Base-by-base conservation (phyloP, 2,329 filamentous ascomycete genomes). In the Aspergillus novofumigatus region DNA sequence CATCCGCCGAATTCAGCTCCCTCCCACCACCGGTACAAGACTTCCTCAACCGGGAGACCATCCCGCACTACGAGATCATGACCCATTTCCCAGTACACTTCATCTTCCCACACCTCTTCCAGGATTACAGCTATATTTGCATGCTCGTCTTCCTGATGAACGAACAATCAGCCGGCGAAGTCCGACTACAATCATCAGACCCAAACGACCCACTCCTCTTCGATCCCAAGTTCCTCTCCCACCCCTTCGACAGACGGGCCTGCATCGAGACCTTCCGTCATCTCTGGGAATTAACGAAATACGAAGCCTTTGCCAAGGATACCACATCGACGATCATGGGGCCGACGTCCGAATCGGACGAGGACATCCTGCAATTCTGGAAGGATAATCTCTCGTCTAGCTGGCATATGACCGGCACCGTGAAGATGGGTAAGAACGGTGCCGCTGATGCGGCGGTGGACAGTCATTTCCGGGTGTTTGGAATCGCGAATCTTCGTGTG, bases 361-460 rank as follows among this genome's bases (percentile, higher is more conserved):
- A 83, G 52, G 82, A 86, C 56, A 72, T 87, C 11, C 58, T 77
- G 29, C 74, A 75, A 14, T 74, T 77, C 62, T 83, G 77, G 77
- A 72, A 69, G 53, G 67, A 77, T 26, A 78, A 69, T 25, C 70
- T 76, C 20, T 73, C 68, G 32, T 81, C 77, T 2, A 81, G 73
- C 55, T 85, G 78, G 80, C 83, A 82, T 66, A 84, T 79, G 79
- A 81, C 75, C 0, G 80, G 82, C 0, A 87, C 84, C 0, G 77
- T 76, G 5, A 80, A 80, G 65, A 87, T 87, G 83, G 84, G 83
- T 0, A 77, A 71, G 59, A 41, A 55, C 0, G 74, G 67, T 1
- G 77, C 80, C 7, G 54, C 57, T 0, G 73, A 77, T 35, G 77
- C 79, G 1, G 80, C 74, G 28, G 81, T 85, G 6, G 81, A 85